Conservation (phyloP, 805 yeast genomes). For the Jamesozyma rosinii region DNA sequence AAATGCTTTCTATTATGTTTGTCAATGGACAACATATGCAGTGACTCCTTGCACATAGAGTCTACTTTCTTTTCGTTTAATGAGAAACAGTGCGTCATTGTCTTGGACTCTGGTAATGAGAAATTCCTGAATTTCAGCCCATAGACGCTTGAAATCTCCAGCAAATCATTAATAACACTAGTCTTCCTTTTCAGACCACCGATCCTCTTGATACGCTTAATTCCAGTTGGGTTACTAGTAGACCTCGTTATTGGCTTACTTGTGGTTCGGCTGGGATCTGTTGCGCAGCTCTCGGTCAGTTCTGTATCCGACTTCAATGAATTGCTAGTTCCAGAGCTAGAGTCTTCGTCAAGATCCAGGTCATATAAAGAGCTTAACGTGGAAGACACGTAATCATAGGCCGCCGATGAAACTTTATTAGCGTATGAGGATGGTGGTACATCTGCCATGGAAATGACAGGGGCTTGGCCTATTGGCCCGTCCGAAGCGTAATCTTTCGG, state of each 20-base stretch:
- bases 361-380: constrained; percentile 30
- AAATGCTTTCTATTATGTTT: constrained; percentile 71
- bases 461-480: too few species aligned
- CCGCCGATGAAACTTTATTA: constrained; percentile 7
- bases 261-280: background rate
- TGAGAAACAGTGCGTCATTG: constrained; percentile 75
- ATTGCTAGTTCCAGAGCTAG: constrained; percentile 1
- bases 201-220: constrained; percentile 29
- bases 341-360: constrained; percentile 21
- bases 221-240: constrained; percentile 2
- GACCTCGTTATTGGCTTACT: background rate
- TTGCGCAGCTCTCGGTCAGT: background rate
- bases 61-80: constrained; percentile 66
- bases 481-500: constrained; percentile 19
- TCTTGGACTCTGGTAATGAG: constrained; percentile 77
- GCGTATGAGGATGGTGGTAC: background rate
- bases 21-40: constrained; percentile 44
- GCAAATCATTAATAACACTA: constrained; percentile 17
- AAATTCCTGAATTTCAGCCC: constrained; percentile 76
- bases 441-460: background rate
- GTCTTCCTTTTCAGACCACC: constrained; percentile 18
- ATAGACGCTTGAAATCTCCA: constrained; percentile 34
- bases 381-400: constrained; percentile 19
- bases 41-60: constrained; percentile 53
- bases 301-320: background rate